These are phyloP conservation scores for Acrodontium crateriforme DNA, from an alignment of 2,329 filamentous ascomycete genomes.

Conservation along the genomic window DNA sequence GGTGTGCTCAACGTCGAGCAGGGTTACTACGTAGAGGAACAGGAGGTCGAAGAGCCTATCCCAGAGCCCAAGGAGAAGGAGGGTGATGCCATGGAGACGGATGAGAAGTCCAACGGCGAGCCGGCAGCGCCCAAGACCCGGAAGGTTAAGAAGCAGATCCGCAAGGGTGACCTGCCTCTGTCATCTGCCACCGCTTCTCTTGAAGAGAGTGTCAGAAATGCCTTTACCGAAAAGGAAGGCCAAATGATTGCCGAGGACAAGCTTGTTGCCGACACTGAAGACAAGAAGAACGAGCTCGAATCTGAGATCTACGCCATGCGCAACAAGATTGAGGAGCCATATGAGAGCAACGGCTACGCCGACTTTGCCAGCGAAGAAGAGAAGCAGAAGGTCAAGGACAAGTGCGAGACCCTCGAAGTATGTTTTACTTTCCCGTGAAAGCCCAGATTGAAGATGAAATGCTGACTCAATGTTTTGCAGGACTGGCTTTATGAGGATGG, in stretches of 20 bases:
- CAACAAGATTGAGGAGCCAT: constrained; percentile 87
- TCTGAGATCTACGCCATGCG: constrained; percentile 93
- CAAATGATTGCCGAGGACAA: constrained; percentile 97
- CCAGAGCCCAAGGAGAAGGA: constrained; percentile 49
- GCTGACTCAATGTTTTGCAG: constrained; percentile 33
- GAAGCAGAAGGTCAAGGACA: constrained; percentile 72
- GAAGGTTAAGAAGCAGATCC: constrained; percentile 98
- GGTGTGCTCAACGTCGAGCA: constrained; percentile 92
- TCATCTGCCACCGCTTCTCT: constrained; percentile 70
- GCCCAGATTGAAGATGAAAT: background rate
- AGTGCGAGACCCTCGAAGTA: constrained; percentile 79
- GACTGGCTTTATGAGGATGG: constrained; percentile 98
- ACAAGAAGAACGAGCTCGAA: constrained; percentile 99
- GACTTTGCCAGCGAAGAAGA: constrained; percentile 85
- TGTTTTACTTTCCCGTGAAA: constrained; percentile 23
- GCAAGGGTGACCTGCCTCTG: constrained; percentile 89
- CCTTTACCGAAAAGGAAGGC: constrained; percentile 67
- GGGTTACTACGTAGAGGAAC: constrained; percentile 95
- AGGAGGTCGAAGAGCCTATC: constrained; percentile 89
- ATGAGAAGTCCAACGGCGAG: constrained; percentile 50
- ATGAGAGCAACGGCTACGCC: constrained; percentile 37
- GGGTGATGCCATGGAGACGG: constrained; percentile 73
- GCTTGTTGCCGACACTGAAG: constrained; percentile 91
- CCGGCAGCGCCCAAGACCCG: constrained; percentile 58
- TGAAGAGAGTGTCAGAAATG: constrained; percentile 52